Conservation (phyloP, 179 eudicot genomes). For the Patellifolia procumbens region DNA sequence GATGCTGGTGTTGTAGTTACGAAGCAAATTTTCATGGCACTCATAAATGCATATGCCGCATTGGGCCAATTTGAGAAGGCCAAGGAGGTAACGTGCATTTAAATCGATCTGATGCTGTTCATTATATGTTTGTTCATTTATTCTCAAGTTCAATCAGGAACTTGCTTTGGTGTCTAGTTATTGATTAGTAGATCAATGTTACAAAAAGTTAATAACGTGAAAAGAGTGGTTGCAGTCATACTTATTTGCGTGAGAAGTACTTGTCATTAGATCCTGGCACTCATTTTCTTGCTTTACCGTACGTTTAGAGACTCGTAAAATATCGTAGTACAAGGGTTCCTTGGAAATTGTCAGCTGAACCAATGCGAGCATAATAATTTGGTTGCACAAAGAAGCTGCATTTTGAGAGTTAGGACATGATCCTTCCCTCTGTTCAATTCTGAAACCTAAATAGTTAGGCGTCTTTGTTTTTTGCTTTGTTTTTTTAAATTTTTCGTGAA, state of each 20-base stretch:
- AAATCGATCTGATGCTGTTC: background rate
- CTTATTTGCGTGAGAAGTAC: background rate
- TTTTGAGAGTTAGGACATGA: background rate
- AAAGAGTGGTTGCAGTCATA: background rate
- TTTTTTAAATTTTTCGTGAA: too few species aligned
- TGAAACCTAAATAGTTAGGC: background rate
- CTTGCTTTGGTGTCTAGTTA: background rate
- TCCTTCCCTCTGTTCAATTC: background rate
- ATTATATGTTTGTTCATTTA: background rate
- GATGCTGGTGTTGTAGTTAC: slow-evolving; percentile 48
- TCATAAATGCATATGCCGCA: slow-evolving; percentile 80
- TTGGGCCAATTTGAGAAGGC: slow-evolving; percentile 81
- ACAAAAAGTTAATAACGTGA: background rate
- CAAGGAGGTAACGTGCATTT: slow-evolving; percentile 59
- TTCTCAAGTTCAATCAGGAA: background rate
- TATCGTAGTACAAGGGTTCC: background rate
- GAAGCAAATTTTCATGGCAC: slow-evolving; percentile 70
- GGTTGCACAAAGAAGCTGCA: background rate
- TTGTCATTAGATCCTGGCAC: background rate
- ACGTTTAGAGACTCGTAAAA: background rate
- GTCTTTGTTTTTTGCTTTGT: background rate
- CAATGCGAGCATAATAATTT: background rate
- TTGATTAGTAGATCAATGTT: background rate
- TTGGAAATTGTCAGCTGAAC: background rate
- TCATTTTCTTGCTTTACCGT: background rate